Conservation (phyloP, 2,329 filamentous ascomycete species). For the Paracorniculantispora psalliotae region DNA sequence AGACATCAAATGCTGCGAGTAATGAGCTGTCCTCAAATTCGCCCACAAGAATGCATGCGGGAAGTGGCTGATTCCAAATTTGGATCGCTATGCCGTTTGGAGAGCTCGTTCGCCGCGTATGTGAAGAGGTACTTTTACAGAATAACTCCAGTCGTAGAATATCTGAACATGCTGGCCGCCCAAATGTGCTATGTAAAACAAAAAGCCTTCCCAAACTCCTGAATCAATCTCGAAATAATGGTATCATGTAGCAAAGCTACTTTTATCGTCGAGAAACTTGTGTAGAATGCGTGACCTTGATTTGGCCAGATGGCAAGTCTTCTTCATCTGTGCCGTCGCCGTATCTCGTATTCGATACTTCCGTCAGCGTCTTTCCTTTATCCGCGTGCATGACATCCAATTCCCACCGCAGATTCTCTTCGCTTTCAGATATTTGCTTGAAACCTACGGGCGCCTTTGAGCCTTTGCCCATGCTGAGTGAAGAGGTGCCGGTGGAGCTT, state of each 20-base stretch:
- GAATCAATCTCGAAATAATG: background rate
- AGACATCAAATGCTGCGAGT: too few species aligned
- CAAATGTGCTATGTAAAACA: background rate
- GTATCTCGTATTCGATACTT: slow-evolving; percentile 2
- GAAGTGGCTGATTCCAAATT: too few species aligned
- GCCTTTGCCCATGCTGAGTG: background rate
- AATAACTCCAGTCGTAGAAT: too few species aligned
- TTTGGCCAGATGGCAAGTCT: slow-evolving; percentile 7
- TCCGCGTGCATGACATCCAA: slow-evolving; percentile 16
- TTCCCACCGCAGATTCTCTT: slow-evolving; percentile 19
- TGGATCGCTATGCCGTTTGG: too few species aligned
- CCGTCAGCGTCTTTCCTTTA: slow-evolving; percentile 15
- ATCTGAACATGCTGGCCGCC: too few species aligned
- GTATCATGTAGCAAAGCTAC: background rate
- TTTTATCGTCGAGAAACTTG: slow-evolving; percentile 3
- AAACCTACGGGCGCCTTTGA: slow-evolving; percentile 7
- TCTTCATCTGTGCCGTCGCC: slow-evolving; percentile 1
- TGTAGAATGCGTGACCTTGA: slow-evolving; percentile 14
- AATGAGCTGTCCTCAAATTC: too few species aligned
- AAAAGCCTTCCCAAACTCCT: background rate
- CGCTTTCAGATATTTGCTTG: slow-evolving; percentile 18
- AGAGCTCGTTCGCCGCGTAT: too few species aligned
- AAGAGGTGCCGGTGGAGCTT: slow-evolving; percentile 1
- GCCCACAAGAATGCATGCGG: too few species aligned
- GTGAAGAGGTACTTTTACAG: too few species aligned